phyloP scores from a whole-genome alignment of 345 rosid genomes.

The Pistacia vera region DNA sequence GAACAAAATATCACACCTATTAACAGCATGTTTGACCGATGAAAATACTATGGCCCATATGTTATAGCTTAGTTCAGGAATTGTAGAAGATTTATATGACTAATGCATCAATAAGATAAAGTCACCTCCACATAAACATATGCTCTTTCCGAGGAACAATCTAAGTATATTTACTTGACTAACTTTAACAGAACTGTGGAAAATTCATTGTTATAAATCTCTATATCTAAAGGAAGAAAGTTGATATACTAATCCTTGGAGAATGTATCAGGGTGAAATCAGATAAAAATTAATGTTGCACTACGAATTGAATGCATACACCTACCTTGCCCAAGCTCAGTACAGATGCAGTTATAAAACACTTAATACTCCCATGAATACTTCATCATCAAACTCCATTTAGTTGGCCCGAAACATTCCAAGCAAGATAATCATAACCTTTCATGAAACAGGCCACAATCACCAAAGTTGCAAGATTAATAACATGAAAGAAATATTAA shows the following conservation, averaged over 20 bases:
- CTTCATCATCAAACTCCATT: constrained; percentile 51
- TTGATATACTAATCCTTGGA: not conserved
- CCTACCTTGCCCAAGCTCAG: constrained; percentile 97
- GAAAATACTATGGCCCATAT: no score
- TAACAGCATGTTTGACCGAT: no score
- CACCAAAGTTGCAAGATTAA: constrained; percentile 22
- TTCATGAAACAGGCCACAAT: constrained; percentile 26
- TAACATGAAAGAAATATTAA: not conserved
- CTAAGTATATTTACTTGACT: not conserved
- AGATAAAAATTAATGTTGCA: not conserved
- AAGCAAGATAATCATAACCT: constrained; percentile 99
- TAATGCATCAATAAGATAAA: no score
- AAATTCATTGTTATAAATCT: not conserved
- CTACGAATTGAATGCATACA: not conserved
- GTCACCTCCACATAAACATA: no score
- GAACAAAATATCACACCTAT: no score
- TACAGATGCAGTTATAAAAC: constrained; percentile 96
- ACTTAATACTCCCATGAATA: constrained; percentile 83
- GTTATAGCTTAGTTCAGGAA: no score
- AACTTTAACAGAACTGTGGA: not conserved
- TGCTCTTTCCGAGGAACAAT: no score
- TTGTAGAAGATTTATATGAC: no score
- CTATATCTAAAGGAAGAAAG: not conserved
- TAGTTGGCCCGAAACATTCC: constrained; percentile 55
- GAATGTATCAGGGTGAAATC: not conserved